Percentiles rank a stretch among this genome's conserved stretches.
Conservation (phyloP, 495 filamentous ascomycete species). For the Aspergillus haitiensis region DNA sequence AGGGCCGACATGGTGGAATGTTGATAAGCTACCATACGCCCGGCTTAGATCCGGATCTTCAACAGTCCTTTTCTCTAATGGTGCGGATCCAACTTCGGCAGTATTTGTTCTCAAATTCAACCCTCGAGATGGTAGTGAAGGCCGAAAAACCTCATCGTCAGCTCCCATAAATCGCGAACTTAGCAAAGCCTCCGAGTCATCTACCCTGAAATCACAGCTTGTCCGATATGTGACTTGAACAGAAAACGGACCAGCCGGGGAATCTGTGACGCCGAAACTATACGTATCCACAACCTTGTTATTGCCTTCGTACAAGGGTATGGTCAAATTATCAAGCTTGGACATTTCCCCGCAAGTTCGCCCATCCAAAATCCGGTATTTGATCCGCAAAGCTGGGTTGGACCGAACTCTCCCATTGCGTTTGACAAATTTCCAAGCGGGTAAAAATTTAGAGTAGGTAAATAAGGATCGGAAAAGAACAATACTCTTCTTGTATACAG, state of each 20-base stretch:
- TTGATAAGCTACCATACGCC: conserved; percentile 90
- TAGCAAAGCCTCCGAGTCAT: conserved; percentile 83
- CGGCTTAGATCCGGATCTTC: conserved; percentile 66
- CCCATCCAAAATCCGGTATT: conserved; percentile 74
- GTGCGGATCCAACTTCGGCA: conserved; percentile 73
- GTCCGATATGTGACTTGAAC: conserved; percentile 80
- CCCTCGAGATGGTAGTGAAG: conserved; percentile 59
- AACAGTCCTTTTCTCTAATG: conserved; percentile 45
- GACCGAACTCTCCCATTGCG: conserved; percentile 64
- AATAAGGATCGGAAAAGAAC: conserved; percentile 94
- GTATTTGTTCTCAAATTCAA: conserved; percentile 37
- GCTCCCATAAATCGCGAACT: conserved; percentile 95
- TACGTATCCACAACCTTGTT: conserved; percentile 71
- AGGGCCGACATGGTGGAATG: conserved; percentile 80
- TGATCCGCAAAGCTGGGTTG: conserved; percentile 64
- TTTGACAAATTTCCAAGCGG: conserved; percentile 83
- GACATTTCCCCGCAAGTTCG: conserved; percentile 40
- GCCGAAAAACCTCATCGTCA: conserved; percentile 83
- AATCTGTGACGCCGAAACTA: conserved; percentile 75
- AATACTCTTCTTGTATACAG: conserved; percentile 93
- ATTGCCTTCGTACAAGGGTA: conserved; percentile 67
- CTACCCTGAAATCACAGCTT: conserved; percentile 86
- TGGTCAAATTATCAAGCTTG: conserved; percentile 63
- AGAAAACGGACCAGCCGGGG: conserved; percentile 80
- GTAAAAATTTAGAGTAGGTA: conserved; percentile 75